Evolutionary conservation across 805 yeast species (phyloP).

Genomic region (Hagleromyces aurorensis): DNA sequence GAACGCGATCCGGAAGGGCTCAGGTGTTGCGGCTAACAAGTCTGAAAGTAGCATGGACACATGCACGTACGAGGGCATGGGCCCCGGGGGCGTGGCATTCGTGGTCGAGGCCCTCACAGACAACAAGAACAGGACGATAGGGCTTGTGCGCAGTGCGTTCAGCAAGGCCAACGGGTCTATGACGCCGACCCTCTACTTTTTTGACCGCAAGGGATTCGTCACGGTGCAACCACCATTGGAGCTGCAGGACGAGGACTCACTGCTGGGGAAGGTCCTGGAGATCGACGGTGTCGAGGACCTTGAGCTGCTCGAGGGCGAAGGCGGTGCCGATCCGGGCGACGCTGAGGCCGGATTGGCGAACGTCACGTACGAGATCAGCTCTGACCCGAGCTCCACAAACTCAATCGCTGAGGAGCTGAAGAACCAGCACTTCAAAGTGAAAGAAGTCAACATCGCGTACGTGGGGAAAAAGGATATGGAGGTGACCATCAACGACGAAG

Average conservation of each 20-base stretch:
- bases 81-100: constrained; percentile 85
- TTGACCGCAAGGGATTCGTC: constrained; percentile 71
- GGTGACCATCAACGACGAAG: constrained; percentile 48
- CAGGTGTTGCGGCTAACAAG: constrained; percentile 53
- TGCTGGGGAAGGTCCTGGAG: constrained; percentile 70
- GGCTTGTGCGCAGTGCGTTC: constrained; percentile 66
- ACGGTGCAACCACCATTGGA: constrained; percentile 38
- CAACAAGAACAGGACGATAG: constrained; percentile 75
- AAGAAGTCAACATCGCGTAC: constrained; percentile 65
- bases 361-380: constrained; percentile 37
- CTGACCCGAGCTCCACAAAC: constrained; percentile 59
- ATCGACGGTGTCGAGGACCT: constrained; percentile 69
- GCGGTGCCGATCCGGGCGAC: constrained; percentile 33
- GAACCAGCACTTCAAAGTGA: constrained; percentile 42
- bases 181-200: constrained; percentile 72
- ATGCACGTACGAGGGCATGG: constrained; percentile 79
- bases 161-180: constrained; percentile 60
- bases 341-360: constrained; percentile 13
- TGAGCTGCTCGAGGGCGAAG: constrained; percentile 41
- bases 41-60: constrained; percentile 41
- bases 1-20: constrained; percentile 77
- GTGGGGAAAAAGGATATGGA: constrained; percentile 54
- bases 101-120: constrained; percentile 85
- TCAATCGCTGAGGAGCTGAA: constrained; percentile 52
- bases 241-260: constrained; percentile 41